phyloP scores from a whole-genome alignment of 2,329 filamentous ascomycete genomes.

The Penicillium concentricum region DNA sequence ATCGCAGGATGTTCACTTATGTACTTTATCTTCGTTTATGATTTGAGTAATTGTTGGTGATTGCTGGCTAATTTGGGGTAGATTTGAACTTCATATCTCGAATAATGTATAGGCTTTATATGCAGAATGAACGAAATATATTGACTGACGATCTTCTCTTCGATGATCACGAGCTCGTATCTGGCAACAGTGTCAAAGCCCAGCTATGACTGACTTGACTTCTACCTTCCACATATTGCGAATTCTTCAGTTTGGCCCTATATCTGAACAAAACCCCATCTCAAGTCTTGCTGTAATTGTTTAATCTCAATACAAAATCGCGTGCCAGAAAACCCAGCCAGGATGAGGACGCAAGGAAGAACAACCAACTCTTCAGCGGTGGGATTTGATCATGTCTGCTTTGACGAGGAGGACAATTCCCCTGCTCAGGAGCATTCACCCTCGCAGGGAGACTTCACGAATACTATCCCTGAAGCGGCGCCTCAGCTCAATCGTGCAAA shows the following conservation, averaged over 20 bases:
- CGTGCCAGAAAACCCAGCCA: not conserved
- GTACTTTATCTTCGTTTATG: not conserved
- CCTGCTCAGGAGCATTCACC: not conserved
- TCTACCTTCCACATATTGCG: not conserved
- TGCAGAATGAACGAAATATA: not conserved
- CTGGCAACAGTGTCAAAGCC: not conserved
- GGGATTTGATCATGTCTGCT: constrained; percentile 1
- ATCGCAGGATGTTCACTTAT: not conserved
- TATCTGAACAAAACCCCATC: not conserved
- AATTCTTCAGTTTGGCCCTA: not conserved
- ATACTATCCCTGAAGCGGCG: not conserved
- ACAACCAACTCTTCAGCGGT: not conserved
- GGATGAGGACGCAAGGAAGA: not conserved
- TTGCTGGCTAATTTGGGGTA: not conserved
- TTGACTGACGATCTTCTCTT: not conserved
- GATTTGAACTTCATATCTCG: not conserved
- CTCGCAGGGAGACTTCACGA: not conserved
- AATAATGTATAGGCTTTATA: not conserved
- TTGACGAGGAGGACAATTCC: not conserved
- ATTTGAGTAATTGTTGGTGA: not conserved
- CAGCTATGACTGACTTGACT: not conserved
- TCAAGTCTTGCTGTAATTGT: not conserved
- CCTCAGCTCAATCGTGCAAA: not conserved
- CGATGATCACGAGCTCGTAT: constrained; percentile 1
- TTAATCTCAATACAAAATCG: too few species aligned